A percentile compares a stretch with the other conserved stretches of the same genome.
phyloP scores from a whole-genome alignment of 2,329 filamentous ascomycete genomes.

The Fusarium globosum region DNA sequence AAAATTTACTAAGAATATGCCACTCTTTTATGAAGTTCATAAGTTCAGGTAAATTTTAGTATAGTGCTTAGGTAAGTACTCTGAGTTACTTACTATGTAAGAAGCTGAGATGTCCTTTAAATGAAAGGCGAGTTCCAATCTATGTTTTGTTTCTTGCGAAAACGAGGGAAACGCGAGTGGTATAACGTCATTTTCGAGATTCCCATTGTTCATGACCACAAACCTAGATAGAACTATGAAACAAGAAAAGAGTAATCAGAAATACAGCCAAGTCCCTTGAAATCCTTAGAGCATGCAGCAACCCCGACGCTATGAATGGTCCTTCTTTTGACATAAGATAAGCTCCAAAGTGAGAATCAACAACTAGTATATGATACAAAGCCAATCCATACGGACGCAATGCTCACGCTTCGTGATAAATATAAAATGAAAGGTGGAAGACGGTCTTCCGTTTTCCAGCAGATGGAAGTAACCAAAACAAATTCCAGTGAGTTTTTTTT shows the following conservation, averaged over 20 bases:
- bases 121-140: background rate
- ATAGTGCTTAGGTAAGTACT: background rate
- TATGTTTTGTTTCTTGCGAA: background rate
- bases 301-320: conserved; percentile 44
- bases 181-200: conserved; percentile 31
- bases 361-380: conserved; percentile 24
- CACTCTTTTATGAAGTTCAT: background rate
- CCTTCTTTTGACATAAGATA: conserved; percentile 30
- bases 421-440: conserved; percentile 26
- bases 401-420: conserved; percentile 37
- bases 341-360: conserved; percentile 25
- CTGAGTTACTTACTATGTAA: background rate
- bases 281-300: conserved; percentile 33
- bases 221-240: conserved; percentile 38
- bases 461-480: conserved; percentile 1
- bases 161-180: conserved; percentile 1
- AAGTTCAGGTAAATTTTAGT: background rate
- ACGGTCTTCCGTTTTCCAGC: background rate
- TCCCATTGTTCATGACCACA: conserved; percentile 39
- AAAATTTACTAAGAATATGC: background rate
- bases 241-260: conserved; percentile 5
- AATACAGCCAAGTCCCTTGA: conserved; percentile 16
- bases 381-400: conserved; percentile 23
- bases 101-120: background rate
- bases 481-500: background rate